Conservation (phyloP, 768 basidiomycete species). For the Phanerochaete sordida region DNA sequence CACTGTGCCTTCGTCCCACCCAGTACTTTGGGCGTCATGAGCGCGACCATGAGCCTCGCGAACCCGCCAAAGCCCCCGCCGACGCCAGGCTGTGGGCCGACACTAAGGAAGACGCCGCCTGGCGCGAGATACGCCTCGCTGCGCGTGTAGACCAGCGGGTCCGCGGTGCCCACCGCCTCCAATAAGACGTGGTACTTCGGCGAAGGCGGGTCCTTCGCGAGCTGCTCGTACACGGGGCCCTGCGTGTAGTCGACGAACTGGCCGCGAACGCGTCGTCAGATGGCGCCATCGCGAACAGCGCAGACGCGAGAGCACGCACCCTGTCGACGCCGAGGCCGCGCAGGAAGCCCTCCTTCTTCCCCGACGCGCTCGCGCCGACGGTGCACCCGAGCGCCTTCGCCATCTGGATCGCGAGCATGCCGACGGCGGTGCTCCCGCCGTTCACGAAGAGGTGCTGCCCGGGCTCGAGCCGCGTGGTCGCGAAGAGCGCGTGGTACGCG, state of each 20-base stretch:
- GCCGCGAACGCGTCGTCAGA: not conserved
- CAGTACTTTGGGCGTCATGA: constrained; percentile 41
- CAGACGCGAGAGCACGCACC: too few species aligned
- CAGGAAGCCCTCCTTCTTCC: constrained; percentile 56
- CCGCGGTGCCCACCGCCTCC: constrained; percentile 52
- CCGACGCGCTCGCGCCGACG: constrained; percentile 59
- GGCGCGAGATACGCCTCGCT: constrained; percentile 53
- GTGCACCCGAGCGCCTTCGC: constrained; percentile 60
- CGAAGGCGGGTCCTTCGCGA: constrained; percentile 41
- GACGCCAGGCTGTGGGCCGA: constrained; percentile 42
- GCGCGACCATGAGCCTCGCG: constrained; percentile 29
- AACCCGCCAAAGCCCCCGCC: constrained; percentile 29
- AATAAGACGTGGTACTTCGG: constrained; percentile 56
- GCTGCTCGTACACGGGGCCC: constrained; percentile 42
- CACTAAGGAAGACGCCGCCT: constrained; percentile 49
- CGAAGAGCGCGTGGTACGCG: constrained; percentile 52
- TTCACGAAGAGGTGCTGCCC: constrained; percentile 65
- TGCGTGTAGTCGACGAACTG: constrained; percentile 62
- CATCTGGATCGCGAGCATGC: constrained; percentile 67
- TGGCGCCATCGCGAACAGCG: too few species aligned
- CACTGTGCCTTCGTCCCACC: constrained; percentile 50
- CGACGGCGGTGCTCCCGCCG: constrained; percentile 68
- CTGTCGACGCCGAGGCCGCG: constrained; percentile 62
- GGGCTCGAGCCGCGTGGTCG: constrained; percentile 45
- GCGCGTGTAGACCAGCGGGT: constrained; percentile 46